Evolutionary conservation across 306 rosid genomes (phyloP).

Genomic region (Vachellia pachyceras): DNA sequence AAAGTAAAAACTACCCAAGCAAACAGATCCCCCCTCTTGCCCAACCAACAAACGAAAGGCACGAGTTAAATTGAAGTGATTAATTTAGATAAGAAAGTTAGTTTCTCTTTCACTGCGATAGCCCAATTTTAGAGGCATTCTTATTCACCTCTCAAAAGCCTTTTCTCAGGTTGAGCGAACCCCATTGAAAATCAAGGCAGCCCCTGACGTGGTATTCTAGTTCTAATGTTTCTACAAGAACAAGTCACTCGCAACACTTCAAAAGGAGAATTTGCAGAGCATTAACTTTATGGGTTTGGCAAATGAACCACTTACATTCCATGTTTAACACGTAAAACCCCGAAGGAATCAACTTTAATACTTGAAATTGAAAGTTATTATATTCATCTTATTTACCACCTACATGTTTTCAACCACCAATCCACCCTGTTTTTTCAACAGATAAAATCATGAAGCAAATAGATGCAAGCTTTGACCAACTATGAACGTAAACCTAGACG

Average conservation of each 20-base stretch:
- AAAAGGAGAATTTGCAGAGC: neutral
- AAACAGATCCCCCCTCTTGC: neutral
- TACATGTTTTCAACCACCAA: neutral
- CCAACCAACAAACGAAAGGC: neutral
- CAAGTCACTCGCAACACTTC: neutral
- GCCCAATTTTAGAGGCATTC: neutral
- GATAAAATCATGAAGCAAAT: slow-evolving; percentile 9
- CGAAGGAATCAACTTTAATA: neutral
- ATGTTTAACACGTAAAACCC: neutral
- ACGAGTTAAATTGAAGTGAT: neutral
- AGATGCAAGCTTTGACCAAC: slow-evolving; percentile 21
- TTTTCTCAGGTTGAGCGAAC: neutral
- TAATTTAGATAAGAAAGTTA: neutral
- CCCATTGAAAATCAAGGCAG: neutral
- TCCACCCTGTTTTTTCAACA: neutral
- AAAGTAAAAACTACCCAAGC: neutral
- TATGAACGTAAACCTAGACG: neutral
- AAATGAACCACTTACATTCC: neutral
- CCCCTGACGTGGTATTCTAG: neutral
- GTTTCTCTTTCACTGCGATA: neutral
- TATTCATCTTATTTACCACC: neutral
- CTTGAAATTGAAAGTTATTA: neutral
- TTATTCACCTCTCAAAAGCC: neutral
- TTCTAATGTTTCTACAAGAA: neutral
- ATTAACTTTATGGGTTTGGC: neutral